phyloP scores from a whole-genome alignment of 163 green algal species.

The Scenedesmus sp. region DNA sequence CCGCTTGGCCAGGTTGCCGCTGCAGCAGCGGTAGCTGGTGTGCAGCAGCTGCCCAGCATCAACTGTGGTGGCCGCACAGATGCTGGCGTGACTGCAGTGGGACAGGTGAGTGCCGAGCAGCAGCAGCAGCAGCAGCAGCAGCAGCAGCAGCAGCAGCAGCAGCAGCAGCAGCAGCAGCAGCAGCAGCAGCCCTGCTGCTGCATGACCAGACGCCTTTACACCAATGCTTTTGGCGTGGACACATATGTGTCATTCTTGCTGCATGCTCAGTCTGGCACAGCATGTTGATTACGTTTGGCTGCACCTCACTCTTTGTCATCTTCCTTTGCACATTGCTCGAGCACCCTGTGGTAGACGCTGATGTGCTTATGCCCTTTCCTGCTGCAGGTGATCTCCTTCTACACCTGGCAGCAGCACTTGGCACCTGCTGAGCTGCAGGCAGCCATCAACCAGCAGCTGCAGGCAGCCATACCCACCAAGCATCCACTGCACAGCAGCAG shows the following conservation, averaged over 20 bases:
- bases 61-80: constrained; percentile 40
- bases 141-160: no score
- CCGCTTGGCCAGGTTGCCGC: background rate
- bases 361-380: background rate
- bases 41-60: constrained; percentile 6
- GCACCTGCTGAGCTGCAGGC: background rate
- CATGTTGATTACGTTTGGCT: background rate
- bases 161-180: no score
- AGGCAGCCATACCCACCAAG: constrained; percentile 1
- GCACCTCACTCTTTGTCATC: no score
- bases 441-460: constrained; percentile 14
- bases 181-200: background rate
- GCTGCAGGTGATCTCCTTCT: constrained; percentile 55
- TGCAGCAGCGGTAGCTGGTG: background rate
- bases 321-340: background rate
- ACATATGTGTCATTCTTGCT: background rate
- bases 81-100: constrained; percentile 32
- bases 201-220: no score
- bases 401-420: constrained; percentile 26
- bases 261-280: background rate
- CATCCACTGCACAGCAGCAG: constrained; percentile 13
- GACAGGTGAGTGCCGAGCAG: constrained; percentile 18
- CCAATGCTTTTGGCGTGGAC: background rate
- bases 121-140: no score
- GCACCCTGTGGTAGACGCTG: background rate